Conservation (phyloP, 2,329 filamentous ascomycete genomes). For the Fusarium sp. region DNA sequence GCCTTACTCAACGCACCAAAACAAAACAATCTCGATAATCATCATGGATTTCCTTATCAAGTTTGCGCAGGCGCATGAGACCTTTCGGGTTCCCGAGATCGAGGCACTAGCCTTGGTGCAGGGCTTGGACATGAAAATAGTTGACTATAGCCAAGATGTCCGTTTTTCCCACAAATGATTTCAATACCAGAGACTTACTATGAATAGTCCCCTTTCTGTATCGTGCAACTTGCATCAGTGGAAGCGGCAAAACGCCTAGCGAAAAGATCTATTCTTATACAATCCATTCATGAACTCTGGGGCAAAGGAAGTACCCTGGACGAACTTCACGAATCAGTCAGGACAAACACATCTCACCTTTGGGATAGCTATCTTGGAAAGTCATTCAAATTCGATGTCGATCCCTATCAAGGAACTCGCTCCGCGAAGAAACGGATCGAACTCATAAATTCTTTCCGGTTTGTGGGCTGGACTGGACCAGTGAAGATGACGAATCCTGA, state of each 20-base stretch:
- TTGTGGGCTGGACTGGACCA: slow-evolving; percentile 80
- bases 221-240: slow-evolving; percentile 76
- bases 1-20: slow-evolving; percentile 4
- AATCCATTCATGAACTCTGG: slow-evolving; percentile 92
- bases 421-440: slow-evolving; percentile 71
- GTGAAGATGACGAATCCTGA: slow-evolving; percentile 82
- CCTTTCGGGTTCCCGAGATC: slow-evolving; percentile 88
- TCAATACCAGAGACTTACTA: slow-evolving; percentile 41
- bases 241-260: slow-evolving; percentile 76
- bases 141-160: slow-evolving; percentile 82
- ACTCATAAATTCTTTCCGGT: slow-evolving; percentile 86
- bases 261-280: slow-evolving; percentile 81
- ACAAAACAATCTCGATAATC: slow-evolving; percentile 1
- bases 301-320: slow-evolving; percentile 76
- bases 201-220: slow-evolving; percentile 84
- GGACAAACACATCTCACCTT: slow-evolving; percentile 66
- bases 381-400: slow-evolving; percentile 87
- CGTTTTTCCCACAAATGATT: slow-evolving; percentile 50
- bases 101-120: slow-evolving; percentile 80
- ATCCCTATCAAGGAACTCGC: slow-evolving; percentile 83
- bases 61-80: slow-evolving; percentile 89
- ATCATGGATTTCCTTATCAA: slow-evolving; percentile 85
- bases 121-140: slow-evolving; percentile 74
- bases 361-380: slow-evolving; percentile 74
- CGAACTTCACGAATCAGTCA: slow-evolving; percentile 75